Conservation (phyloP, 139 green algal species). For the Chlamydomonas applanata region DNA sequence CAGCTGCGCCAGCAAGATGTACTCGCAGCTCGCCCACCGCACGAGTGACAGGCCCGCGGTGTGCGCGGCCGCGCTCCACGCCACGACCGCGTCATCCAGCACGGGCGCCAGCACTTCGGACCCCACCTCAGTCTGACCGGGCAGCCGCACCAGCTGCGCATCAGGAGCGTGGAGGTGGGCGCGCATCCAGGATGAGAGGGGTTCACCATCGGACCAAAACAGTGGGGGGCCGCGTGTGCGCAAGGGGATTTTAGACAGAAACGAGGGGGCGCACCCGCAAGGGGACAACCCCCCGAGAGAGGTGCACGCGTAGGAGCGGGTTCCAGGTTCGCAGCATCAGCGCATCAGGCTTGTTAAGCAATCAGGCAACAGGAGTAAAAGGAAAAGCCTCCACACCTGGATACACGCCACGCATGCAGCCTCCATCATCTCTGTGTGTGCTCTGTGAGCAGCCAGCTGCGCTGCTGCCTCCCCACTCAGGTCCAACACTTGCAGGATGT, state of each 20-base stretch:
- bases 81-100: constrained; percentile 36
- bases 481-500: constrained; percentile 4
- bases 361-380: too few species aligned
- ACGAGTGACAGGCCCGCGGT: constrained; percentile 23
- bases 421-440: constrained; percentile 36
- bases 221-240: too few species aligned
- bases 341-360: too few species aligned
- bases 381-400: too few species aligned
- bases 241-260: too few species aligned
- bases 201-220: neutral
- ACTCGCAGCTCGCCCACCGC: constrained; percentile 19
- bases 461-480: neutral
- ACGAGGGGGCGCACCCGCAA: too few species aligned
- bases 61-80: constrained; percentile 25
- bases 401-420: constrained; percentile 33
- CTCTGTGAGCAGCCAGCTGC: neutral
- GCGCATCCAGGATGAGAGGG: neutral
- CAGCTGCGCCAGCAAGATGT: constrained; percentile 21
- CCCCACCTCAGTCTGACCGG: constrained; percentile 20
- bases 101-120: constrained; percentile 25
- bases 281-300: too few species aligned
- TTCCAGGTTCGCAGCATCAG: too few species aligned
- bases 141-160: constrained; percentile 23
- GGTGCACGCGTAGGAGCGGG: too few species aligned
- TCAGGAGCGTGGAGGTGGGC: neutral